Evolutionary conservation across 805 yeast species (phyloP).

Genomic region (Saturnispora quitensis): DNA sequence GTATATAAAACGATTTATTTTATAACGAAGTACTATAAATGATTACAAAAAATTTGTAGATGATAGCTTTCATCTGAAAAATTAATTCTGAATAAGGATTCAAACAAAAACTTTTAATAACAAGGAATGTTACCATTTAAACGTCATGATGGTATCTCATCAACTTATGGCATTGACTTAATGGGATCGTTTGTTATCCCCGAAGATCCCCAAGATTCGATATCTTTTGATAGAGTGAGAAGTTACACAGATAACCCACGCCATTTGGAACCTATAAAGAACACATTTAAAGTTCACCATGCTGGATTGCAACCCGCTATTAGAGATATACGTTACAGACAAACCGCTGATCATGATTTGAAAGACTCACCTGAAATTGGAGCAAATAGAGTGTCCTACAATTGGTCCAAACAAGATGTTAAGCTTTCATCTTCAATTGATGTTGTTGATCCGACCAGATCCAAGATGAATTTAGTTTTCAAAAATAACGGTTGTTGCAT

Average conservation of each 20-base stretch:
- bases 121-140: slow-evolving; percentile 3
- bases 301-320: neutral
- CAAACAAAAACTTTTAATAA: neutral
- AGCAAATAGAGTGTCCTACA: neutral
- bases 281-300: neutral
- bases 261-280: slow-evolving; percentile 2
- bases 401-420: neutral
- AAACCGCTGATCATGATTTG: neutral
- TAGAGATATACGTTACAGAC: neutral
- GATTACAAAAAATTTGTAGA: neutral
- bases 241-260: slow-evolving; percentile 2
- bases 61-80: neutral
- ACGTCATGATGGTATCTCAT: slow-evolving; percentile 2
- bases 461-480: neutral
- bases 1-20: neutral
- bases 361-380: neutral
- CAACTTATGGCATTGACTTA: slow-evolving; percentile 7
- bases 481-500: neutral
- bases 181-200: slow-evolving; percentile 1
- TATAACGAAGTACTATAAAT: neutral
- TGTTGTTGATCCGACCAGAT: slow-evolving; percentile 4
- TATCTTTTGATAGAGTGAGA: slow-evolving; percentile 3
- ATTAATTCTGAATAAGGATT: neutral
- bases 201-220: slow-evolving; percentile 1
- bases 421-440: neutral